Base-by-base conservation (phyloP, 176 grass and related monocot genomes). In the Bolboschoenus planiculmis region DNA sequence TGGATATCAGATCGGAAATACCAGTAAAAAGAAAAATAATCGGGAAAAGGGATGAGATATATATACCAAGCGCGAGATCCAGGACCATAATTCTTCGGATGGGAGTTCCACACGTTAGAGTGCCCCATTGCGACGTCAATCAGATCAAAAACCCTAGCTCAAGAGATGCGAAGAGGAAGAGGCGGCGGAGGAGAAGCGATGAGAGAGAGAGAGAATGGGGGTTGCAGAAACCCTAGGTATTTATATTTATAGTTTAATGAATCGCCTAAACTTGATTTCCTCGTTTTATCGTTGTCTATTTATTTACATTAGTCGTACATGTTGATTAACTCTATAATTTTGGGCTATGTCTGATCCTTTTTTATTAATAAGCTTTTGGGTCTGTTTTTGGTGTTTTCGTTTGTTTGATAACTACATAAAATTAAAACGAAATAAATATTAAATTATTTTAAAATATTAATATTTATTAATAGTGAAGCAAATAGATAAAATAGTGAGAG, bases 51-150 rank as follows among this genome's bases (percentile, higher is more conserved):
- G 14, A n/a, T 13, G 60, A 81, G 66, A 80, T 21, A n/a, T 2
- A 37, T 80, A 79, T 85, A 88, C 92, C 90, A 95, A 84, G 87
- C 82, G 81, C 88, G 87, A 30, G 92, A 95, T 85, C 92, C 90
- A 10, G 88, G 90, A 59, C 92, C 90, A 84, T 92, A 95, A 71
- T 66, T 92, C 86, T 95, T 92, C 18, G 92, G 92, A 80, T 95
- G 92, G 50, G 90, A 95, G 81, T 92, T 95, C 92, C 92, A 94
- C 15, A 94, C 90, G 85, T 94, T 94, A 59, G 90, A 78, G 88
- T 92, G 92, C 44, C 92, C 92, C 90, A 92, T 92, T 78, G 40
- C 23, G 24, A 30, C 72, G 14, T 16, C 72, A 30, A n/a, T 18
- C 72, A 15, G 40, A 68, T 51, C 44, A 8, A 4, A 77, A 53